A percentile compares a stretch with the other conserved stretches of the same genome.
These are phyloP conservation scores for Zymoseptoria ardabiliae DNA, from an alignment of 2,329 filamentous ascomycete species.

Conservation along the genomic window DNA sequence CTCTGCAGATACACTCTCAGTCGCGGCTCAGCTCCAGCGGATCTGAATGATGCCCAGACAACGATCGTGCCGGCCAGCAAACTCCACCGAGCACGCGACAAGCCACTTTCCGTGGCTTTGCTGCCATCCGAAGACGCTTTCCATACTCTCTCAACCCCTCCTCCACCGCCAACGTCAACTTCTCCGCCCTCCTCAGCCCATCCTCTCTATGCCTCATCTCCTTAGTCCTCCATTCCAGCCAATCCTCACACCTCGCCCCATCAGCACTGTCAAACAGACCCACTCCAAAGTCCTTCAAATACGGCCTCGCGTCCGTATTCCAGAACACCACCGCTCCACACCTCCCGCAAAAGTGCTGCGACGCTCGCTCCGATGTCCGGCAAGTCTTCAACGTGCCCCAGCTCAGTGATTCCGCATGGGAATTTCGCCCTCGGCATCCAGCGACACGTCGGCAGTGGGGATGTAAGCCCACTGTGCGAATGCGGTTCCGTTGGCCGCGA, in stretches of 20 bases:
- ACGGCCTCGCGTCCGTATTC: constrained; percentile 46
- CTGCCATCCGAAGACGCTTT: constrained; percentile 2
- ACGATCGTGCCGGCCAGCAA: not conserved
- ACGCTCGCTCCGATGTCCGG: constrained; percentile 46
- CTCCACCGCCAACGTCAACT: constrained; percentile 16
- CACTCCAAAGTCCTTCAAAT: constrained; percentile 56
- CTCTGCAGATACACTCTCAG: too few species aligned
- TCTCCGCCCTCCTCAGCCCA: constrained; percentile 23
- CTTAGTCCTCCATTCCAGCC: constrained; percentile 55
- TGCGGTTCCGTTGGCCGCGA: constrained; percentile 50
- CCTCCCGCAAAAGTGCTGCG: constrained; percentile 52
- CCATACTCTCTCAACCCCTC: constrained; percentile 14
- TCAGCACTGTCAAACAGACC: constrained; percentile 44
- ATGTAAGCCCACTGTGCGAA: constrained; percentile 61
- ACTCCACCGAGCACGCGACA: not conserved
- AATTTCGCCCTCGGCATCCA: constrained; percentile 16
- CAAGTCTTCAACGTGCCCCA: constrained; percentile 45
- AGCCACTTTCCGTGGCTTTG: not conserved
- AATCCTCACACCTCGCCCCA: constrained; percentile 49
- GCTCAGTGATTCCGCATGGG: constrained; percentile 23
- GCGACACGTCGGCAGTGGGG: constrained; percentile 49
- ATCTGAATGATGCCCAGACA: not conserved
- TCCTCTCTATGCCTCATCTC: constrained; percentile 56
- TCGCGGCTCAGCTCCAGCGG: too few species aligned
- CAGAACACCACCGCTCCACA: constrained; percentile 62